Base-by-base conservation (phyloP, 192 early-diverging fungal genomes). In the Haplosporangium gracile region DNA sequence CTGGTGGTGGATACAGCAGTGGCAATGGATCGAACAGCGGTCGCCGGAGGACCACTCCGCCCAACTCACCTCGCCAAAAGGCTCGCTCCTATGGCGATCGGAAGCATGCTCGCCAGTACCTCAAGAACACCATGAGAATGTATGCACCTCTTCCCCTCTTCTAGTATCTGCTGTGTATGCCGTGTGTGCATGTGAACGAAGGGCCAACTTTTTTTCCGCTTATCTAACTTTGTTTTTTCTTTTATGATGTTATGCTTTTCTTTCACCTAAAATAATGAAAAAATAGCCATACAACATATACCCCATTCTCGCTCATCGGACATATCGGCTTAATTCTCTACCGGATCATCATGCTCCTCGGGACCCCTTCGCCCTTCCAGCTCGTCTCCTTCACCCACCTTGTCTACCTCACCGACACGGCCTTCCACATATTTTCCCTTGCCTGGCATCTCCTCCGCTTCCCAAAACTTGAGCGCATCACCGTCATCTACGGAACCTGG, bases 401-500 rank as follows among this genome's bases (percentile, higher is more conserved):
- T 51, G 88, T 89, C 45, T 89, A 87, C 79, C 38, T 89, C 32
- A 87, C 84, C 72, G 85, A 85, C 55, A 89, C 88, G 4, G 75
- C 75, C 13, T 93, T 93, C 75, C 92, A 93, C 45, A 57, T 87
- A 42, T 82, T 89, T 1, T 89, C 88, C 34, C 57, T 93, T 18
- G 72, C 88, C 2, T 88, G 88, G 57, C 91, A 90, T 76, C 69
- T 84, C 24, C 80, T 92, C 16, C 84, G 89, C 0, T 88, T 81
- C 29, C 80, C 85, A 16, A 77, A 78, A 18, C 40, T 93, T 1
- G 92, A 93, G 60, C 88, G 90, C 32, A 88, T 85, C 29, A 89
- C 86, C 36, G 91, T 93, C 4, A 87, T 91, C n/a, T 93, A 91
- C 74, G 92, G 92, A 9, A 92, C 92, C 0, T 93, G 91, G 91